Evolutionary conservation across 352 stramenopile species (phyloP), one percentile per base, ranked within the genome.

Genomic region (Globisporangium echinulatum): DNA sequence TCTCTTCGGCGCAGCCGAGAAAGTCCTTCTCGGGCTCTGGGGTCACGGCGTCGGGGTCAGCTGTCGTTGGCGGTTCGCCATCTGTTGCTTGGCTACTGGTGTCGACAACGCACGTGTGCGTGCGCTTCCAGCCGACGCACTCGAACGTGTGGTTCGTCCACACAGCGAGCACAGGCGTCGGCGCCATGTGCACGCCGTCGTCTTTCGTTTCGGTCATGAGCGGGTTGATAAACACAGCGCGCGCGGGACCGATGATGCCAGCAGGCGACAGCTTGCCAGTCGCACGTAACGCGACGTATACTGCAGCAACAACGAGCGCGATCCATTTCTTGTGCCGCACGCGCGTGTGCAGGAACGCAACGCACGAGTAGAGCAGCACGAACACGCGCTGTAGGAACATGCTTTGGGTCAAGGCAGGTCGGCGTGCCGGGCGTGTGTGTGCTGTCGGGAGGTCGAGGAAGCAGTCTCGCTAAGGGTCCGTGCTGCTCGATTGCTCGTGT

Each of bases 61-160:
- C 40, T 44, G 40, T 44, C 40, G 40, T 8, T 44, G 40, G 40
- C 40, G 40, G 42, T 44, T 63, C 58, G 51, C 53, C 36, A 49
- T 71, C 62, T 13, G 74, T 59, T 0, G 62, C 63, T 7, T 80
- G 67, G 52, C 72, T 70, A 44, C 85, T 67, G 37, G 64, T 61
- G 15, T 82, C 71, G 49, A 82, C 64, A 43, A 61, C 62, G 52
- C 85, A 94, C 57, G 81, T 78, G n/a, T 92, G 75, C 44, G 85
- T 87, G 43, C 81, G 81, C 60, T 94, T 90, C 85, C 85, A 94
- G 49, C 82, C 82, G 44, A 94, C 72, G 59, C 85, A 94, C 66
- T 94, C 85, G 52, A 89, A 94, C 58, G 76, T 77, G 49, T 82
- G 71, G 59, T 92, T 85, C 5, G 79, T 89, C 85, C 85, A 94